Percentiles rank a stretch among this genome's conserved stretches.
phyloP scores from a whole-genome alignment of 179 eudicot genomes.

The Actinidia chinensis region DNA sequence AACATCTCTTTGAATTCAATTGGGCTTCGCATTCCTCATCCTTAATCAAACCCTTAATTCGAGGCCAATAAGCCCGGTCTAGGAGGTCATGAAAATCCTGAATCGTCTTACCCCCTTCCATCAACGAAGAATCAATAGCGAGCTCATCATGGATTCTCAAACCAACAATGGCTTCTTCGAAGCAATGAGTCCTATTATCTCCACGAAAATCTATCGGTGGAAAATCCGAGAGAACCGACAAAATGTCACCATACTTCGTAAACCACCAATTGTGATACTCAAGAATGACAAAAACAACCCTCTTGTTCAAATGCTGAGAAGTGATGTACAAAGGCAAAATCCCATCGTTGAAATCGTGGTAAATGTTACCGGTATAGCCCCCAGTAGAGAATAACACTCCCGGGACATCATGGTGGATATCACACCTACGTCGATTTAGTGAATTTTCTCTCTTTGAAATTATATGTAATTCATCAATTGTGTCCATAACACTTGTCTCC shows the following conservation, averaged over 20 bases:
- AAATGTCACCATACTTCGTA: conserved; percentile 54
- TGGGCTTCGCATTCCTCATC: conserved; percentile 50
- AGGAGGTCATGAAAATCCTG: conserved; percentile 56
- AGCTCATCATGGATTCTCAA: conserved; percentile 81
- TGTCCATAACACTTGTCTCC: conserved; percentile 66
- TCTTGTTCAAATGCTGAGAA: conserved; percentile 60
- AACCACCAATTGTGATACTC: conserved; percentile 96
- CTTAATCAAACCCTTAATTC: conserved; percentile 48
- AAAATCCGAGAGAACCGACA: conserved; percentile 66
- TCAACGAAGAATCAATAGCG: conserved; percentile 59
- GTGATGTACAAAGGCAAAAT: conserved; percentile 81
- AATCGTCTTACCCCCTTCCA: conserved; percentile 44
- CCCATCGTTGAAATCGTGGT: conserved; percentile 93
- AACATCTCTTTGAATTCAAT: neutral
- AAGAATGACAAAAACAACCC: conserved; percentile 71
- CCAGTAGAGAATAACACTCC: conserved; percentile 92
- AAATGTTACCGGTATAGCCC: conserved; percentile 90
- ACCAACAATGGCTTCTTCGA: conserved; percentile 72
- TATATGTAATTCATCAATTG: conserved; percentile 60
- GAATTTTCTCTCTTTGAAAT: conserved; percentile 36
- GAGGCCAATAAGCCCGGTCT: conserved; percentile 55
- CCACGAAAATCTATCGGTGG: conserved; percentile 53
- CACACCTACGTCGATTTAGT: conserved; percentile 38
- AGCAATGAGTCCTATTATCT: conserved; percentile 74
- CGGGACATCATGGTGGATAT: conserved; percentile 65